Percentiles rank a stretch among this genome's conserved stretches.
Conservation (phyloP, 108 stramenopile species). For the Skeletonema grethae region DNA sequence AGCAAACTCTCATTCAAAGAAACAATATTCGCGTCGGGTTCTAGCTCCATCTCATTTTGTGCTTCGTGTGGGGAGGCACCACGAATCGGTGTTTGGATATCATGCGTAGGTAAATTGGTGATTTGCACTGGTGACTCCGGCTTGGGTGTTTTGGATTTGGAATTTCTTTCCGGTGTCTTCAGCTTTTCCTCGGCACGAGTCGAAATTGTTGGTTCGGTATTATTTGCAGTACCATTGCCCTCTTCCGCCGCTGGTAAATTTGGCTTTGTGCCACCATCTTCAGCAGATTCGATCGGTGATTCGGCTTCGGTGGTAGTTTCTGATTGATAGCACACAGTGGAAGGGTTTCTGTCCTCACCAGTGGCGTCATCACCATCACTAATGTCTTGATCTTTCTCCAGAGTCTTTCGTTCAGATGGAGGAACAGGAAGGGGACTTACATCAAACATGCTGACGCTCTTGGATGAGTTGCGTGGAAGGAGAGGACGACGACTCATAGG, state of each 20-base stretch:
- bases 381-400: slow-evolving; percentile 11
- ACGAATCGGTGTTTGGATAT: slow-evolving; percentile 16
- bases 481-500: slow-evolving; percentile 16
- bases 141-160: neutral
- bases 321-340: slow-evolving; percentile 33
- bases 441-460: slow-evolving; percentile 11
- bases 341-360: slow-evolving; percentile 33
- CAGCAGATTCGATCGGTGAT: slow-evolving; percentile 20
- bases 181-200: neutral
- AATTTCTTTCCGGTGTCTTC: neutral
- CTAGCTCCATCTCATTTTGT: neutral
- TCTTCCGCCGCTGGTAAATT: neutral
- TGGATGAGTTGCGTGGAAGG: slow-evolving; percentile 27
- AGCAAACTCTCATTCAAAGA: neutral
- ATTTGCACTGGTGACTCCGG: slow-evolving; percentile 4
- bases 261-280: slow-evolving; percentile 11
- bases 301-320: slow-evolving; percentile 26
- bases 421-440: slow-evolving; percentile 28
- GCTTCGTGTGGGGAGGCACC: neutral
- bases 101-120: slow-evolving; percentile 20
- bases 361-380: slow-evolving; percentile 18
- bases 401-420: neutral
- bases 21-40: neutral
- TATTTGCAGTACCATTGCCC: neutral
- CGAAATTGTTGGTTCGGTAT: slow-evolving; percentile 1